These are phyloP conservation scores for Picea abies DNA, from an alignment of 83 land plant genomes.

Conservation along the genomic window DNA sequence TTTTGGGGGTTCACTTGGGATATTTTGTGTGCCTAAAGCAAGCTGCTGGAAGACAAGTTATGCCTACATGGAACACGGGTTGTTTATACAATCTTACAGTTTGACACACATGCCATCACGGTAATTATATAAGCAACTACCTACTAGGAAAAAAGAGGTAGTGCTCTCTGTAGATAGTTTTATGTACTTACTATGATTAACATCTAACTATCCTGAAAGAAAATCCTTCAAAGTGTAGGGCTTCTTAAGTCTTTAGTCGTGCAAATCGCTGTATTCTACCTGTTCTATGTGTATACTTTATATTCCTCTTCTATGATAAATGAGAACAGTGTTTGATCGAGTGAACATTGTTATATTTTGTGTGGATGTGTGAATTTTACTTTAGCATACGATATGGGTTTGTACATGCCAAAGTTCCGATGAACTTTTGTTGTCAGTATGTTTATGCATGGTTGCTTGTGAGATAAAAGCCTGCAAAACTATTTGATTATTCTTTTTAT, in stretches of 20 bases:
- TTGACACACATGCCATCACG: neutral
- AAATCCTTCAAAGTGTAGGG: neutral
- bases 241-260: neutral
- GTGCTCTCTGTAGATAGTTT: slow-evolving; percentile 12
- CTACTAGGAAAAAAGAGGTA: neutral
- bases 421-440: neutral
- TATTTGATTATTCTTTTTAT: neutral
- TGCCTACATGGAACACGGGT: neutral
- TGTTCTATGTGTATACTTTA: neutral
- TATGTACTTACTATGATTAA: slow-evolving; percentile 9
- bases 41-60: neutral
- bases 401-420: neutral
- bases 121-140: neutral
- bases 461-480: neutral
- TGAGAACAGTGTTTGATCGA: neutral
- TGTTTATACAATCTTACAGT: neutral
- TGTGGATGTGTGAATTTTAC: neutral
- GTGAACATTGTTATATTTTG: neutral
- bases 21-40: slow-evolving; percentile 5
- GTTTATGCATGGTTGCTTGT: neutral
- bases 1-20: slow-evolving; percentile 15
- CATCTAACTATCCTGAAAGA: slow-evolving; percentile 5
- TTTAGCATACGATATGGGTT: neutral
- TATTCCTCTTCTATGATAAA: neutral
- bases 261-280: neutral